Evolutionary conservation across 2,329 filamentous ascomycete genomes (phyloP).

Genomic region (Sporothrix luriei): DNA sequence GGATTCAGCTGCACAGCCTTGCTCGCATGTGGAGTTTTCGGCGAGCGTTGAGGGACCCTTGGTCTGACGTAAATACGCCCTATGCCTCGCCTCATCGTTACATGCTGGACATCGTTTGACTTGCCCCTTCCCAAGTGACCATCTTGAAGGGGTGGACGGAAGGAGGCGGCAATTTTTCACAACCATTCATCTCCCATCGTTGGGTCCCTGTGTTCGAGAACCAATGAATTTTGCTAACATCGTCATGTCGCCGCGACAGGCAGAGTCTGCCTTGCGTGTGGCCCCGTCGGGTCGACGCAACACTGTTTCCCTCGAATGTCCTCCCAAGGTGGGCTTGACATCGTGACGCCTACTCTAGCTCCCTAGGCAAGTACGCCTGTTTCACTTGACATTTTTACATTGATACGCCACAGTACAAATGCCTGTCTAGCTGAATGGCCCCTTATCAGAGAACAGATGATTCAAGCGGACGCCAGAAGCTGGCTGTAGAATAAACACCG

Average conservation of each 20-base stretch:
- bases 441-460: background rate
- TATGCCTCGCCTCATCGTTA: background rate
- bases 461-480: too few species aligned
- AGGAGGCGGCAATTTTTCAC: background rate
- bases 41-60: background rate
- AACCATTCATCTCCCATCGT: background rate
- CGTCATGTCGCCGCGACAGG: background rate
- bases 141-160: too few species aligned
- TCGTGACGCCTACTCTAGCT: background rate
- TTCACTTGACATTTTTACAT: too few species aligned
- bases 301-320: background rate
- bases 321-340: background rate
- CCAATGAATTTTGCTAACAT: background rate
- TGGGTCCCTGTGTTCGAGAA: background rate
- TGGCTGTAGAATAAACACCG: too few species aligned
- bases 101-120: background rate
- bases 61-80: background rate
- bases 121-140: background rate
- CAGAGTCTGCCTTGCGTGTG: background rate
- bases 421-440: background rate
- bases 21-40: background rate
- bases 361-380: background rate
- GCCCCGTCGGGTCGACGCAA: background rate
- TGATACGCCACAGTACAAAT: background rate
- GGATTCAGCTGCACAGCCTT: slow-evolving; percentile 13